Percentiles rank a stretch among this genome's conserved stretches.
These are phyloP conservation scores for Phylloporus arenicola DNA, from an alignment of 768 basidiomycete genomes.

Conservation along the genomic window DNA sequence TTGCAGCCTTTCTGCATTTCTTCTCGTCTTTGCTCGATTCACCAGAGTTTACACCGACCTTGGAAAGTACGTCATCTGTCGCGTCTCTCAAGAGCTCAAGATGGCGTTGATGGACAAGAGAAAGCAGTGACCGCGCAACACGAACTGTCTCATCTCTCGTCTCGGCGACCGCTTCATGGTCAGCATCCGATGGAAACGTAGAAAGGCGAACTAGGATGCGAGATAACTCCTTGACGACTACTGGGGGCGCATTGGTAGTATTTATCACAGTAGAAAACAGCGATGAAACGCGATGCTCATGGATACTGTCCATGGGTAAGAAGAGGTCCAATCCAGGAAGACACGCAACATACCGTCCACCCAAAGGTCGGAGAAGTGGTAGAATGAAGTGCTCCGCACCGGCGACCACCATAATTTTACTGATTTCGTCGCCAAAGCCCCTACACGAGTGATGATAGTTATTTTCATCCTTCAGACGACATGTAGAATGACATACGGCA, in stretches of 20 bases:
- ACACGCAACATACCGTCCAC: constrained; percentile 34
- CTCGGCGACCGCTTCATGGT: background rate
- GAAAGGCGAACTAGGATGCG: constrained; percentile 20
- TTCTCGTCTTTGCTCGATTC: constrained; percentile 24
- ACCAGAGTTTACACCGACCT: constrained; percentile 14
- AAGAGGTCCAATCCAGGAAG: background rate
- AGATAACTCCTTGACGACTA: constrained; percentile 20
- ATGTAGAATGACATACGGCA: constrained; percentile 40
- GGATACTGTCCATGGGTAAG: constrained; percentile 23
- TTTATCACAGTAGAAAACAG: constrained; percentile 20
- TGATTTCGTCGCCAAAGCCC: constrained; percentile 43
- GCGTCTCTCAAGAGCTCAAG: constrained; percentile 42
- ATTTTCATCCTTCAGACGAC: background rate
- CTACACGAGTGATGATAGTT: constrained; percentile 26
- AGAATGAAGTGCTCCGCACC: constrained; percentile 54
- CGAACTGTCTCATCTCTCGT: constrained; percentile 3
- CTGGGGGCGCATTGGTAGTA: constrained; percentile 15
- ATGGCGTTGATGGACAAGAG: constrained; percentile 59
- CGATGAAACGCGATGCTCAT: constrained; percentile 24
- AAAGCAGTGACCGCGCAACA: constrained; percentile 28
- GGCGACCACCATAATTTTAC: constrained; percentile 39
- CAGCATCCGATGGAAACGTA: constrained; percentile 1
- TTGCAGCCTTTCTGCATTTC: constrained; percentile 38
- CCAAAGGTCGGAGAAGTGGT: constrained; percentile 44
- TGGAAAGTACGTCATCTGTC: constrained; percentile 35